Conservation (phyloP, 768 basidiomycete species). For the Galerina marginata region DNA sequence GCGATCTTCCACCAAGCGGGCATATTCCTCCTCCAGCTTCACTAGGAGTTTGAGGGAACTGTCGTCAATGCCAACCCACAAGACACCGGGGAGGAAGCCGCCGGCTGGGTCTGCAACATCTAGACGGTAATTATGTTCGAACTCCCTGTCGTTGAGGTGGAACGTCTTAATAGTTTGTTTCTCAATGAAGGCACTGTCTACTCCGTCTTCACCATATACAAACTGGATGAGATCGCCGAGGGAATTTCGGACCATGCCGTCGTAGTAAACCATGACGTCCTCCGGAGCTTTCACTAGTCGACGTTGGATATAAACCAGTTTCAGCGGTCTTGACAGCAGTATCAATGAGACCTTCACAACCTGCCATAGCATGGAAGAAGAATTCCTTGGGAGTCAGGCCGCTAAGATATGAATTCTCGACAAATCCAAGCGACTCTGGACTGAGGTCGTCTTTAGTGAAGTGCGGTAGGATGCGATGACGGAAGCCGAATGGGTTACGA, state of each 20-base stretch:
- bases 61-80: slow-evolving; percentile 90
- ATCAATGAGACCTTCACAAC: slow-evolving; percentile 98
- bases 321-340: slow-evolving; percentile 99
- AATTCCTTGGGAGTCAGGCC: slow-evolving; percentile 98
- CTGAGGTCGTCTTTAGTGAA: slow-evolving; percentile 99
- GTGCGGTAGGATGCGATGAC: slow-evolving; percentile 94
- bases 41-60: slow-evolving; percentile 82
- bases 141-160: slow-evolving; percentile 77
- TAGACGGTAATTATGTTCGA: slow-evolving; percentile 93
- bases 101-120: slow-evolving; percentile 86
- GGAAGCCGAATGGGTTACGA: slow-evolving; percentile 98
- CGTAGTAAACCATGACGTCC: slow-evolving; percentile 97
- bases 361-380: slow-evolving; percentile 99
- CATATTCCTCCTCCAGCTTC: slow-evolving; percentile 74
- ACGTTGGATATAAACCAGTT: slow-evolving; percentile 97
- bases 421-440: slow-evolving; percentile 96
- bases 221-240: slow-evolving; percentile 96
- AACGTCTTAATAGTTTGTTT: slow-evolving; percentile 93
- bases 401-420: slow-evolving; percentile 97
- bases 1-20: slow-evolving; percentile 78
- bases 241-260: slow-evolving; percentile 97
- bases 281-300: slow-evolving; percentile 97
- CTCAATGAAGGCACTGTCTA: slow-evolving; percentile 98
- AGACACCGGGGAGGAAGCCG: slow-evolving; percentile 78
- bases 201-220: slow-evolving; percentile 97